A percentile compares a stretch with the other conserved stretches of the same genome.
phyloP scores from a whole-genome alignment of 371 early-diverging fungal species.

The Phascolomyces articulosus region DNA sequence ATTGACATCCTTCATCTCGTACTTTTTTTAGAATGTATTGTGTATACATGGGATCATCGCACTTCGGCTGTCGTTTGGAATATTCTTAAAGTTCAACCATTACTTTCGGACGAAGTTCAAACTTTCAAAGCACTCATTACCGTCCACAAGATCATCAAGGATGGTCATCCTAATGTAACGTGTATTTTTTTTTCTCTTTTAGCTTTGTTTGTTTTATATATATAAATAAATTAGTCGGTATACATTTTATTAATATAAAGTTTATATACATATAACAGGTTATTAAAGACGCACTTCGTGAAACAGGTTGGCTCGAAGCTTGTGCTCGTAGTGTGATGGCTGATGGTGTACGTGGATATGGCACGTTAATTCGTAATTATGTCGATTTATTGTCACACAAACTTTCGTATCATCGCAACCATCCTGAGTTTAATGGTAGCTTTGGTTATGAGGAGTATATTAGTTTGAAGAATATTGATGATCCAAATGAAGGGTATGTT shows the following conservation, averaged over 20 bases:
- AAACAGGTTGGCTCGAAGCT: conserved; percentile 69
- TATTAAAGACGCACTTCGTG: conserved; percentile 76
- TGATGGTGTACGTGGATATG: conserved; percentile 78
- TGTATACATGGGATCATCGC: conserved; percentile 95
- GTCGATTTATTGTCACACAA: conserved; percentile 88
- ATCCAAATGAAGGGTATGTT: conserved; percentile 95
- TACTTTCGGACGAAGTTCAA: conserved; percentile 90
- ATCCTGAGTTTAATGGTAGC: conserved; percentile 93
- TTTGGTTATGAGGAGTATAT: conserved; percentile 98
- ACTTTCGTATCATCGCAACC: conserved; percentile 88
- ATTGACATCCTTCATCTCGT: not conserved
- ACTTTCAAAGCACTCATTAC: conserved; percentile 95
- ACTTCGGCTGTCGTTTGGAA: conserved; percentile 88
- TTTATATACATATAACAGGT: conserved; percentile 44
- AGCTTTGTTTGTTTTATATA: not conserved
- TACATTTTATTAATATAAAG: too few relatives aligned
- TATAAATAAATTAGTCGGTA: too few relatives aligned
- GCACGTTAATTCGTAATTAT: conserved; percentile 89
- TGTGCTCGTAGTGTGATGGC: conserved; percentile 67
- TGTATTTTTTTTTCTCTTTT: not conserved
- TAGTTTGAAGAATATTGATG: conserved; percentile 89
- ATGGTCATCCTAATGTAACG: conserved; percentile 85
- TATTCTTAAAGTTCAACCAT: conserved; percentile 83
- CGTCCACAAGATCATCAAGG: conserved; percentile 94
- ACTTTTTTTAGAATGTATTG: conserved; percentile 75